These are phyloP conservation scores for Pezicula rhizophila DNA, from an alignment of 2,329 filamentous ascomycete genomes.

Conservation along the genomic window DNA sequence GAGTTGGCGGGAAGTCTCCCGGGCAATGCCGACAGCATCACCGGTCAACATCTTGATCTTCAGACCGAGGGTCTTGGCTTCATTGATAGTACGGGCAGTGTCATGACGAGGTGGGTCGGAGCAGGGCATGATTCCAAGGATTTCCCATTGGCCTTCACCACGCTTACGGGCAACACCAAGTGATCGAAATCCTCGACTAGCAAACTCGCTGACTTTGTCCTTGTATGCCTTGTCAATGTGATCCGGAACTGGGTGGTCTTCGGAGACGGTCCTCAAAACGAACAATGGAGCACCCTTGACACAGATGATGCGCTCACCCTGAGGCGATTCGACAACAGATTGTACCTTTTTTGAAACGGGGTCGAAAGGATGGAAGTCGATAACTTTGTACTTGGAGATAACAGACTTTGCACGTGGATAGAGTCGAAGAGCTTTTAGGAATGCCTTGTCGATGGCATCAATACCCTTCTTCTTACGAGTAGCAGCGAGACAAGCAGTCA, in stretches of 20 bases:
- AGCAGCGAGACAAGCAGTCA: constrained; percentile 83
- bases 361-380: constrained; percentile 84
- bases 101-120: constrained; percentile 87
- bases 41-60: constrained; percentile 96
- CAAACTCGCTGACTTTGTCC: constrained; percentile 88
- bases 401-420: constrained; percentile 79
- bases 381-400: constrained; percentile 76
- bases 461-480: constrained; percentile 95
- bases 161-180: constrained; percentile 90
- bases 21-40: constrained; percentile 87
- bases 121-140: constrained; percentile 92
- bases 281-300: constrained; percentile 88
- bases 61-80: constrained; percentile 80
- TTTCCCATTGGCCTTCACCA: constrained; percentile 76
- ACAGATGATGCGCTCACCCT: constrained; percentile 79
- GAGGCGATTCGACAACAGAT: constrained; percentile 74
- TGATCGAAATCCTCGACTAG: constrained; percentile 87
- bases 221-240: constrained; percentile 79
- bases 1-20: constrained; percentile 85
- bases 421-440: constrained; percentile 76
- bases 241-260: constrained; percentile 73
- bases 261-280: constrained; percentile 80
- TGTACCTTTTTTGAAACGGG: constrained; percentile 91
- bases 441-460: constrained; percentile 91
- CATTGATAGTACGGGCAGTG: constrained; percentile 82